Percentiles rank a stretch among this genome's conserved stretches.
These are phyloP conservation scores for Lichtheimia corymbifera DNA, from an alignment of 371 early-diverging fungal genomes.

Conservation along the genomic window DNA sequence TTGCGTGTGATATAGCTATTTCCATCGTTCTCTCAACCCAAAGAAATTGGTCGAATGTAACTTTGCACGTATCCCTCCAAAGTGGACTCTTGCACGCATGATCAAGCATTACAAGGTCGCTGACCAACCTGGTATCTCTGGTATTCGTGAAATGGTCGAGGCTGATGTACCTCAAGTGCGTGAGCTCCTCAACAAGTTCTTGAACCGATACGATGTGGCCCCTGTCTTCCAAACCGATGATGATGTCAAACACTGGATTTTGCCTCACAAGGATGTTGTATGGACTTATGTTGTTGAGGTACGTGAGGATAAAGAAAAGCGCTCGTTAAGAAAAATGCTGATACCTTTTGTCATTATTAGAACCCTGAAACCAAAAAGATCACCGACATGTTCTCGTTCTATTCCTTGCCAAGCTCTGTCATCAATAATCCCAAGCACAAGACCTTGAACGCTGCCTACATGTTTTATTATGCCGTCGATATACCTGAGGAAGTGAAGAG, in stretches of 20 bases:
- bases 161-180: slow-evolving; percentile 77
- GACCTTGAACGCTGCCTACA: slow-evolving; percentile 87
- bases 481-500: slow-evolving; percentile 41
- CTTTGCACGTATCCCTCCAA: slow-evolving; percentile 79
- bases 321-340: not conserved
- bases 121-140: slow-evolving; percentile 62
- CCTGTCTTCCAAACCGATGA: slow-evolving; percentile 77
- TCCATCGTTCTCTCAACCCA: slow-evolving; percentile 91
- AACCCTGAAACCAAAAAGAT: slow-evolving; percentile 61
- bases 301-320: slow-evolving; percentile 6
- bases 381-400: slow-evolving; percentile 91
- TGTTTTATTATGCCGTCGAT: slow-evolving; percentile 90
- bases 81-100: slow-evolving; percentile 75
- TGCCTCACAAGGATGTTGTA: slow-evolving; percentile 82
- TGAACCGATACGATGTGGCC: slow-evolving; percentile 69
- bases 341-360: slow-evolving; percentile 23
- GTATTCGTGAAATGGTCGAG: slow-evolving; percentile 76
- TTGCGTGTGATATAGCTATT: slow-evolving; percentile 65
- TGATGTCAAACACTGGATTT: slow-evolving; percentile 90
- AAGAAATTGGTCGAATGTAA: slow-evolving; percentile 92
- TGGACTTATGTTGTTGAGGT: slow-evolving; percentile 93
- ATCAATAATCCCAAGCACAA: slow-evolving; percentile 76
- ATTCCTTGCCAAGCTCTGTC: slow-evolving; percentile 88
- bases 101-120: slow-evolving; percentile 76
- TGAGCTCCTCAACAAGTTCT: slow-evolving; percentile 71